Evolutionary conservation across 139 green algal species (phyloP).

Genomic region (Gonium pectorale): DNA sequence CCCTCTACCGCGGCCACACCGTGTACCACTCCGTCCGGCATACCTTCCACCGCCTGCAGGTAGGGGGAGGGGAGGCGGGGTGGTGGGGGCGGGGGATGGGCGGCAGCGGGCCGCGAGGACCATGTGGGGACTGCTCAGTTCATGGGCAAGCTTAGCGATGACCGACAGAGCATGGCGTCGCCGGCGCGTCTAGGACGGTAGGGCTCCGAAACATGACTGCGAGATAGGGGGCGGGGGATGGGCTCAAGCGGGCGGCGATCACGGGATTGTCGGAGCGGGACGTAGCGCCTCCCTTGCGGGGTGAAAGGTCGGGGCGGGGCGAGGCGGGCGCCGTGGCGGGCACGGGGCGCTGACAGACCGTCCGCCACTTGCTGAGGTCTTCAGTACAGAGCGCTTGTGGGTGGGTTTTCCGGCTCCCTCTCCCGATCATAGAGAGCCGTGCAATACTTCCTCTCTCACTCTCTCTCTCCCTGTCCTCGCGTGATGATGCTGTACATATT

Average conservation of each 20-base stretch:
- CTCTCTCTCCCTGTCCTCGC: background rate
- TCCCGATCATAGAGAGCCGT: background rate
- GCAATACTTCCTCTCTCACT: background rate
- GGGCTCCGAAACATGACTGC: background rate
- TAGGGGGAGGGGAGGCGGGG: background rate
- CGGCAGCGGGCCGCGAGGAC: background rate
- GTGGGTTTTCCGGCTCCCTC: no score
- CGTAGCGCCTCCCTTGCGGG: no score
- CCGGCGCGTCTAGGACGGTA: background rate
- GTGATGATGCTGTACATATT: background rate
- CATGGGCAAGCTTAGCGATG: background rate
- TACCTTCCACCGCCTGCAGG: constrained; percentile 56
- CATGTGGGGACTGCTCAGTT: no score
- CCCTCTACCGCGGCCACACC: constrained; percentile 68
- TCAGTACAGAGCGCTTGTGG: background rate
- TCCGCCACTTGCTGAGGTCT: no score
- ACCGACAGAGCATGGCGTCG: background rate
- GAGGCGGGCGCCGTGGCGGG: no score
- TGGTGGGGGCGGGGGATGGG: background rate
- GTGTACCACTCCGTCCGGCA: constrained; percentile 67
- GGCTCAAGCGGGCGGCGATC: background rate
- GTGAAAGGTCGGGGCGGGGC: no score
- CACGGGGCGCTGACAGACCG: no score
- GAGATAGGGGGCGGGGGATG: background rate
- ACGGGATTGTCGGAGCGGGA: no score